Conservation (phyloP, 805 yeast genomes). For the Yamadazyma akitaensis region DNA sequence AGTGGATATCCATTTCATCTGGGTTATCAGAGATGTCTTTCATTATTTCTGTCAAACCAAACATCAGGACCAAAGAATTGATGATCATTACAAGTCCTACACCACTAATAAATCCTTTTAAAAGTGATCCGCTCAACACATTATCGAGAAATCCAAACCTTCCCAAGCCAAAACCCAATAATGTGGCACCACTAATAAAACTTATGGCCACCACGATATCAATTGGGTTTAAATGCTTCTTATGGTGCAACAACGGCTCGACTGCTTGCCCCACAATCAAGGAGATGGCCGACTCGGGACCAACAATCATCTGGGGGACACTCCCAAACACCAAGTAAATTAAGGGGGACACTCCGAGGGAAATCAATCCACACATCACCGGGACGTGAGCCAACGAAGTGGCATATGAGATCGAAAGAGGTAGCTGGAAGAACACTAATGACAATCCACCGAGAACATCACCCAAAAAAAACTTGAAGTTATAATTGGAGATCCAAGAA, state of each 20-base stretch:
- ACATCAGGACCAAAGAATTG: conserved; percentile 67
- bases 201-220: conserved; percentile 68
- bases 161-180: conserved; percentile 72
- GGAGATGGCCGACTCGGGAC: conserved; percentile 46
- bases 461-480: conserved; percentile 36
- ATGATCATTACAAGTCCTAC: conserved; percentile 45
- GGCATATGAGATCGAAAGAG: conserved; percentile 56
- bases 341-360: conserved; percentile 38
- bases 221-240: conserved; percentile 33
- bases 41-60: conserved; percentile 57
- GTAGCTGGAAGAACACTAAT: conserved; percentile 87
- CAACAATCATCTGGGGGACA: conserved; percentile 46
- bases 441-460: conserved; percentile 85
- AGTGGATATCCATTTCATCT: conserved; percentile 36
- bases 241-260: conserved; percentile 40
- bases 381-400: conserved; percentile 44
- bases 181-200: conserved; percentile 68
- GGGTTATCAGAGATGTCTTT: conserved; percentile 36
- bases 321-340: conserved; percentile 41
- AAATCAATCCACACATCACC: conserved; percentile 35
- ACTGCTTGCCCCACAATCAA: conserved; percentile 46
- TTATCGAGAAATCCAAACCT: conserved; percentile 71
- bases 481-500: conserved; percentile 63
- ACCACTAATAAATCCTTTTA: conserved; percentile 44
- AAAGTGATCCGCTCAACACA: conserved; percentile 36